A percentile compares a stretch with the other conserved stretches of the same genome.
Evolutionary conservation across 805 yeast species (phyloP).

Genomic region (Teunomyces kruisii): DNA sequence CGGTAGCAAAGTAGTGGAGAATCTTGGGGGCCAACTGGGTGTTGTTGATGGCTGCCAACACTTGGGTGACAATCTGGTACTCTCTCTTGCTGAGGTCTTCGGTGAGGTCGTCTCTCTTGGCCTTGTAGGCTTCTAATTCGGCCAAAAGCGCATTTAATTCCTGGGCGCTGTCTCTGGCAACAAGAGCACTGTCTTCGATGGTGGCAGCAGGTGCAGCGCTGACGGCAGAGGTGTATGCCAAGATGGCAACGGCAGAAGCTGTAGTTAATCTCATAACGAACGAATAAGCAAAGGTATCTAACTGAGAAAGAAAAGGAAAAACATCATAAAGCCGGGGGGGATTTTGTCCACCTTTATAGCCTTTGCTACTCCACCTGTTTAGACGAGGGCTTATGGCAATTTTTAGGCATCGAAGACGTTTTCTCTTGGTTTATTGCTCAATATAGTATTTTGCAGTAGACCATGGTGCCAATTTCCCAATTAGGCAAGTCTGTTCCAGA

Average conservation of each 20-base stretch:
- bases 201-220: slow-evolving; percentile 36
- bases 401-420: background rate
- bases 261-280: slow-evolving; percentile 31
- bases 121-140: slow-evolving; percentile 21
- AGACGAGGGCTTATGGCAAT: background rate
- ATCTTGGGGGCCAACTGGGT: slow-evolving; percentile 37
- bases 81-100: slow-evolving; percentile 34
- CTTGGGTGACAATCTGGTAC: slow-evolving; percentile 39
- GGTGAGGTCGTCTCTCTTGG: slow-evolving; percentile 29
- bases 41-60: slow-evolving; percentile 36
- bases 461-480: background rate
- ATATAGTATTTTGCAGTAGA: slow-evolving; percentile 1
- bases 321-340: background rate
- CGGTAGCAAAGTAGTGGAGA: slow-evolving; percentile 31
- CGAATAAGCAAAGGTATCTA: background rate
- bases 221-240: slow-evolving; percentile 24
- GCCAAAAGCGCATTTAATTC: slow-evolving; percentile 23
- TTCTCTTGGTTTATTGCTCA: slow-evolving; percentile 4
- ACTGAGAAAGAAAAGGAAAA: too few species aligned
- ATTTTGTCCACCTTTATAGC: background rate
- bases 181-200: slow-evolving; percentile 8
- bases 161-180: slow-evolving; percentile 10
- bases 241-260: slow-evolving; percentile 28
- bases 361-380: background rate
- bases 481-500: slow-evolving; percentile 2